Base-by-base conservation (phyloP, 2,329 filamentous ascomycete genomes). In the Cyphellophora europaea region DNA sequence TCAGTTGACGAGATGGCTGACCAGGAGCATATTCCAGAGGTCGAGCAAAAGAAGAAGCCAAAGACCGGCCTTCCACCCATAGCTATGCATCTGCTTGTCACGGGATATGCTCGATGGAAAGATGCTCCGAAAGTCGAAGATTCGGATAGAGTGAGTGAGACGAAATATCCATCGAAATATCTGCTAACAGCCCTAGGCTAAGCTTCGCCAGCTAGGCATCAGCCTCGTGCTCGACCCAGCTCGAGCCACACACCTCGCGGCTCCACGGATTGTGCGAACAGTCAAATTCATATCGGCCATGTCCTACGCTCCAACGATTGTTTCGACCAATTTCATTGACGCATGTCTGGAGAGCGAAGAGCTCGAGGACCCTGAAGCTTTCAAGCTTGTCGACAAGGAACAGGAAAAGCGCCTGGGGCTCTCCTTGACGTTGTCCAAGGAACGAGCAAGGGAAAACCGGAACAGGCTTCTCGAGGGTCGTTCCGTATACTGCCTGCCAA, bases 251-350 rank as follows among this genome's bases (percentile, higher is more conserved):
- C 84, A 93, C 54, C 73, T 98, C 8, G 87, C 86, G 19, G 89
- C 89, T 3, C 91, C 89, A 1, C 74, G 77, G 27, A 77, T 96
- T 42, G 75, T 95, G 19, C 81, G 91, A 23, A 98, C 91, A 0
- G 78, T 85, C 55, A 98, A 98, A 54, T 98, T 98, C 54, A 78
- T 96, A 32, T 82, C 80, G 42, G 86, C 87, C 10, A 65, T 98
- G 17, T 87, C 91, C 12, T 78, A 77, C 40, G 87, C 83, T 1
- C 85, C 87, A 1, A 71, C 74, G 2, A 74, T 96, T 28, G 72
- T 96, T 35, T 78, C 77, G 30, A 82, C 80, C 1, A 70, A 74
- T 6, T 98, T 86, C 56, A 74, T 98, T 38, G 82, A 89, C 37
- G 68, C 74, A 15, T 85, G 82, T 30, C 67, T 96, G 8, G 75